Conservation (phyloP, 2,329 filamentous ascomycete species). For the Fusarium ramigenum region DNA sequence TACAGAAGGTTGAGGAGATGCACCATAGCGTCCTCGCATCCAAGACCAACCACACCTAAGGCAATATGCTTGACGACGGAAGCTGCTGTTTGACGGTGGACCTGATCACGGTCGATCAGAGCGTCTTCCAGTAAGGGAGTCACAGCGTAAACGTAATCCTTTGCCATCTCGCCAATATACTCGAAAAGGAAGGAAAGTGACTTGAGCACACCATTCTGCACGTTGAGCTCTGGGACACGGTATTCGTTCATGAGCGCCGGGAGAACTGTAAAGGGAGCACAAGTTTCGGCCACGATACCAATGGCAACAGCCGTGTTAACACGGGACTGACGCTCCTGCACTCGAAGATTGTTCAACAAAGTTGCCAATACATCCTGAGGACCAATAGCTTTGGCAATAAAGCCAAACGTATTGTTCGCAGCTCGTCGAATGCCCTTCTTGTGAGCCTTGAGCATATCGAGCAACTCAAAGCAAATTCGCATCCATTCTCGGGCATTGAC, state of each 20-base stretch:
- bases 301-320: constrained; percentile 99
- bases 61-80: constrained; percentile 98
- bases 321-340: constrained; percentile 96
- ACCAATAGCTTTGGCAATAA: constrained; percentile 98
- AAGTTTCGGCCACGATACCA: constrained; percentile 97
- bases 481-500: constrained; percentile 99
- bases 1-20: constrained; percentile 96
- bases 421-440: constrained; percentile 99
- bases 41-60: constrained; percentile 94
- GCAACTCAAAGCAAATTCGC: constrained; percentile 98
- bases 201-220: constrained; percentile 98
- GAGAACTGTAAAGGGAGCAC: constrained; percentile 97
- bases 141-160: constrained; percentile 98
- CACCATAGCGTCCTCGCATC: constrained; percentile 98
- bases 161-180: constrained; percentile 99
- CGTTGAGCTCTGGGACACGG: constrained; percentile 96
- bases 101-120: constrained; percentile 96
- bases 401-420: constrained; percentile 99
- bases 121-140: constrained; percentile 96
- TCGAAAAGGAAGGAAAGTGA: constrained; percentile 97
- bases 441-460: constrained; percentile 99
- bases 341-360: constrained; percentile 92
- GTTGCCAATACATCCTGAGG: constrained; percentile 97
- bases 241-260: constrained; percentile 99
- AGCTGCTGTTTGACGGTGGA: constrained; percentile 95